These are phyloP conservation scores for Dacryopinax spathularia DNA, from an alignment of 768 basidiomycete species.

Conservation along the genomic window DNA sequence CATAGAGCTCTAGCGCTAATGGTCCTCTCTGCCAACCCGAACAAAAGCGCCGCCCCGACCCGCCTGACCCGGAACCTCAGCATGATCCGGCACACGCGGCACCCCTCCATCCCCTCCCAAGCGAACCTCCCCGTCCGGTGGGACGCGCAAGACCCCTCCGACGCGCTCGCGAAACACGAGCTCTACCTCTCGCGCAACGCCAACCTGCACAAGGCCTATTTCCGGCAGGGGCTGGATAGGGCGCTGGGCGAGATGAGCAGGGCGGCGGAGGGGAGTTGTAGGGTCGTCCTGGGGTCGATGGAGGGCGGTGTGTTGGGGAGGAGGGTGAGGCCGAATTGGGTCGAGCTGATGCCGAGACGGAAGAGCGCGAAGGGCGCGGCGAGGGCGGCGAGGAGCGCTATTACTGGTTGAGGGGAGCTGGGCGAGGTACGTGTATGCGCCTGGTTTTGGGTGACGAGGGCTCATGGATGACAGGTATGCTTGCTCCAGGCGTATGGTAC, in stretches of 20 bases:
- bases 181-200: neutral
- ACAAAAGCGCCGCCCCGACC: neutral
- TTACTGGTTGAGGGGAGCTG: too few species aligned
- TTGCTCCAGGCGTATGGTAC: too few species aligned
- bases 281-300: neutral
- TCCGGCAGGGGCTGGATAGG: neutral
- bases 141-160: neutral
- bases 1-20: neutral
- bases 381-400: neutral
- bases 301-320: neutral
- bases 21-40: neutral
- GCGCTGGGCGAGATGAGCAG: neutral
- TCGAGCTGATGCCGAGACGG: neutral
- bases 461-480: too few species aligned
- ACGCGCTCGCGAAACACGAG: neutral
- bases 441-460: too few species aligned
- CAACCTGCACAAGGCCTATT: too few species aligned
- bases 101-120: neutral
- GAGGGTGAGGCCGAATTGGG: neutral
- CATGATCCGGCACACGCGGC: neutral
- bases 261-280: neutral
- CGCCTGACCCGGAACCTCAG: neutral
- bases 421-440: too few species aligned
- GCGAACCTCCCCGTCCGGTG: neutral
- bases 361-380: neutral